phyloP scores from a whole-genome alignment of 805 yeast species.

The Zygosaccharomyces lentus region DNA sequence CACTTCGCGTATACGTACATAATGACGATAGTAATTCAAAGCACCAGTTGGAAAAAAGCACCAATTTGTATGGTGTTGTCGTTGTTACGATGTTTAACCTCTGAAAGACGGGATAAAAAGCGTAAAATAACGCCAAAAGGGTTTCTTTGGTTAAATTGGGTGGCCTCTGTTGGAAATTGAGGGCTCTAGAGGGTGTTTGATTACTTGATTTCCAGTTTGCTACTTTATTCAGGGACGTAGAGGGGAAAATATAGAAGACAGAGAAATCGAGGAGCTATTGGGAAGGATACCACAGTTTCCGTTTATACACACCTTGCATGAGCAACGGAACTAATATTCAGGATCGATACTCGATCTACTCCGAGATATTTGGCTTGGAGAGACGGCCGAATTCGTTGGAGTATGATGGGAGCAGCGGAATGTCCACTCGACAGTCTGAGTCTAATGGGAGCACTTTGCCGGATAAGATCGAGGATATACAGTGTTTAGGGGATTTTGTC shows the following conservation, averaged over 20 bases:
- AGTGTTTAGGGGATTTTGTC: slow-evolving; percentile 19
- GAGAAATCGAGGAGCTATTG: neutral
- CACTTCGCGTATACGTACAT: neutral
- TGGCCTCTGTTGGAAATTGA: slow-evolving; percentile 1
- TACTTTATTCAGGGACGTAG: neutral
- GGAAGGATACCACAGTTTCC: neutral
- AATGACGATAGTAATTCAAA: neutral
- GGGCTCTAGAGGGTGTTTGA: neutral
- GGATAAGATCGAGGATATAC: slow-evolving; percentile 24
- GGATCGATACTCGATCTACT: slow-evolving; percentile 20
- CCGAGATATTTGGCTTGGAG: slow-evolving; percentile 30
- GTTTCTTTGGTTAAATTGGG: slow-evolving; percentile 2
- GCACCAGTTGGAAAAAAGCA: slow-evolving; percentile 1
- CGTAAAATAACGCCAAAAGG: neutral
- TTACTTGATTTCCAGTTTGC: neutral
- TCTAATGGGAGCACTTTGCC: slow-evolving; percentile 12
- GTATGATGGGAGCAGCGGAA: slow-evolving; percentile 8
- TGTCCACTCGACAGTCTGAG: slow-evolving; percentile 1
- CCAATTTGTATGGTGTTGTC: neutral
- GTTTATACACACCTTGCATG: slow-evolving; percentile 3
- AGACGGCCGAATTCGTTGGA: slow-evolving; percentile 22
- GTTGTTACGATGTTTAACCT: slow-evolving; percentile 1
- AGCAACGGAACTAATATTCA: slow-evolving; percentile 10
- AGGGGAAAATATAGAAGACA: neutral
- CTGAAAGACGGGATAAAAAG: neutral